Evolutionary conservation across 2,329 filamentous ascomycete genomes (phyloP).

Genomic region (Alternaria gansuensis): DNA sequence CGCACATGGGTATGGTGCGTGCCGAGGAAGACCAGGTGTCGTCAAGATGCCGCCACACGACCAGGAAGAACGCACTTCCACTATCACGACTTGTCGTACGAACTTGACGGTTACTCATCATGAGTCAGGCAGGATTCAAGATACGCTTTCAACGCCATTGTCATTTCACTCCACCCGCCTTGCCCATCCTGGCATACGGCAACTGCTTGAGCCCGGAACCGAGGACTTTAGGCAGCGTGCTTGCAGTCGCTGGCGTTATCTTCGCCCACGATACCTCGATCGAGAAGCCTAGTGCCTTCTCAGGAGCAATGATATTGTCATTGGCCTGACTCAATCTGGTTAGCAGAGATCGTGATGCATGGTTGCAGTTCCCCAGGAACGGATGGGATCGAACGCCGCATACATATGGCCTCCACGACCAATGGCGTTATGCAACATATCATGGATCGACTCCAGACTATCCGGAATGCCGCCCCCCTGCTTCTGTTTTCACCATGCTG

Average conservation of each 20-base stretch:
- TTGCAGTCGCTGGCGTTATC: constrained; percentile 48
- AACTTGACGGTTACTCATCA: neutral
- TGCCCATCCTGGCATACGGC: neutral
- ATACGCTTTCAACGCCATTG: constrained; percentile 1
- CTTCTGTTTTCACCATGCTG: neutral
- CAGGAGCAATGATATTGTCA: constrained; percentile 36
- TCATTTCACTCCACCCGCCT: constrained; percentile 4
- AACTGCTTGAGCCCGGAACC: constrained; percentile 17
- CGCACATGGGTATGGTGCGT: neutral
- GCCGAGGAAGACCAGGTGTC: no score
- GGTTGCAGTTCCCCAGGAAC: neutral
- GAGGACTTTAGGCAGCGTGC: constrained; percentile 26
- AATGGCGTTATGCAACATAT: neutral
- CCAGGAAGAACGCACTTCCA: constrained; percentile 3
- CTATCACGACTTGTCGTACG: neutral
- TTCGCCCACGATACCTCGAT: constrained; percentile 53
- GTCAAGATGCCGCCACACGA: neutral
- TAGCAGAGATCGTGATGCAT: constrained; percentile 1
- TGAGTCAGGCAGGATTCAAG: neutral
- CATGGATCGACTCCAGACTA: neutral
- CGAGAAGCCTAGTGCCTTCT: constrained; percentile 50
- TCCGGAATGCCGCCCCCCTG: neutral
- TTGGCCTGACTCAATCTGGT: constrained; percentile 31
- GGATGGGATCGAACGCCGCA: neutral
- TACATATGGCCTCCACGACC: neutral